Percentiles rank a stretch among this genome's conserved stretches.
These are phyloP conservation scores for Turritis glabra DNA, from an alignment of 345 rosid genomes.

Conservation along the genomic window DNA sequence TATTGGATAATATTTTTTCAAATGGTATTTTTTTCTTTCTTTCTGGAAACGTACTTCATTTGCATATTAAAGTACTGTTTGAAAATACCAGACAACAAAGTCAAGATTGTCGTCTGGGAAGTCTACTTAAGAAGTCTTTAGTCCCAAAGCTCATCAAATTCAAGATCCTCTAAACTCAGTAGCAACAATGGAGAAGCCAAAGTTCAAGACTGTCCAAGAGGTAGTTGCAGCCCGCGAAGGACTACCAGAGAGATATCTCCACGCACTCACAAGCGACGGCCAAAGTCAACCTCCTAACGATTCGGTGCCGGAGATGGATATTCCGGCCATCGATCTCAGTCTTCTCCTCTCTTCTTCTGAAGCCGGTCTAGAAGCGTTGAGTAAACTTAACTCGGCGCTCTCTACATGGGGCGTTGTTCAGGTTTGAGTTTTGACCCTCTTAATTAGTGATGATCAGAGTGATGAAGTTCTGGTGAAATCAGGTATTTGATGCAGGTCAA, in stretches of 20 bases:
- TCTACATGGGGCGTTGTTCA: slow-evolving; percentile 70
- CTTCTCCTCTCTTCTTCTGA: slow-evolving; percentile 51
- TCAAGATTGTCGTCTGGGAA: background rate
- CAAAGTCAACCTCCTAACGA: slow-evolving; percentile 30
- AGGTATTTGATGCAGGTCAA: slow-evolving; percentile 42
- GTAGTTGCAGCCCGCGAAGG: slow-evolving; percentile 38
- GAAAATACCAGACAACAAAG: slow-evolving; percentile 8
- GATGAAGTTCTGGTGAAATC: background rate
- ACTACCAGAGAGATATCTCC: slow-evolving; percentile 49
- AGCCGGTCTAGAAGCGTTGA: slow-evolving; percentile 42
- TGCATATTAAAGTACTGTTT: background rate
- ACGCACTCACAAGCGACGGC: slow-evolving; percentile 30
- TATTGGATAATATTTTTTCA: no score
- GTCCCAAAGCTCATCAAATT: background rate
- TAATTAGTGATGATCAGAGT: background rate
- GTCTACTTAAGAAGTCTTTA: background rate
- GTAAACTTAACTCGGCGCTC: slow-evolving; percentile 58
- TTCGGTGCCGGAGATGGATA: slow-evolving; percentile 45
- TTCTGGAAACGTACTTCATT: no score
- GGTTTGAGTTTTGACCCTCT: slow-evolving; percentile 53
- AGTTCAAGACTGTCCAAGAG: slow-evolving; percentile 50
- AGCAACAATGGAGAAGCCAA: slow-evolving; percentile 34
- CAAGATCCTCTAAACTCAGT: background rate
- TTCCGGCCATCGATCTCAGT: slow-evolving; percentile 59
- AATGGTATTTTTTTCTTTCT: no score